Conservation (phyloP, 805 yeast species). For the Monosporozyma yasuniensis region DNA sequence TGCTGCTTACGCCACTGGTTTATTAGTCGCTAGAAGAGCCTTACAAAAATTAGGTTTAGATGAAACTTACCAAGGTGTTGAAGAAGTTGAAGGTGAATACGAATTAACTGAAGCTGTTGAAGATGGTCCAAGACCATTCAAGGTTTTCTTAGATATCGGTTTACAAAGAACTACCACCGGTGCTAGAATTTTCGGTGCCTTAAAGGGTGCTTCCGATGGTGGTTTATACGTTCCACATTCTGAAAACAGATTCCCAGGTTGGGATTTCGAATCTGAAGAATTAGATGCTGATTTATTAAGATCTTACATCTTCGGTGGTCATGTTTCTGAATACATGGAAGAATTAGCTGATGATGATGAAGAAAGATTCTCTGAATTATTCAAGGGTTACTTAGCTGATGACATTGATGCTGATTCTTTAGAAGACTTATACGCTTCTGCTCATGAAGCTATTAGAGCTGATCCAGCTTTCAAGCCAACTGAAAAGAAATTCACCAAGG, state of each 20-base stretch:
- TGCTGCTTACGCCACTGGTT: constrained; percentile 98
- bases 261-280: constrained; percentile 98
- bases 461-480: constrained; percentile 89
- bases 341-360: constrained; percentile 99
- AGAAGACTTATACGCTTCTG: constrained; percentile 91
- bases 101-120: constrained; percentile 98
- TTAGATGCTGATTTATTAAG: constrained; percentile 94
- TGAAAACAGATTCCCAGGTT: constrained; percentile 99
- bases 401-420: constrained; percentile 94
- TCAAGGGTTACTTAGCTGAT: constrained; percentile 93
- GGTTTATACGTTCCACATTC: constrained; percentile 99
- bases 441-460: constrained; percentile 93
- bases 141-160: constrained; percentile 98
- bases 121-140: constrained; percentile 99
- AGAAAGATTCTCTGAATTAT: constrained; percentile 94
- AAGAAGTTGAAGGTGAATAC: constrained; percentile 99
- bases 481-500: constrained; percentile 91
- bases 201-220: constrained; percentile 99
- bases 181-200: constrained; percentile 98
- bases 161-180: constrained; percentile 99
- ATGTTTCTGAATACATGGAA: constrained; percentile 99
- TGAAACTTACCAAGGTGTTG: constrained; percentile 97
- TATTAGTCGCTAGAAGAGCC: constrained; percentile 97
- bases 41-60: constrained; percentile 95
- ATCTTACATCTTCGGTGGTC: constrained; percentile 99